These are phyloP conservation scores for Tolypocladium nubicola DNA, from an alignment of 2,329 filamentous ascomycete genomes.

Conservation along the genomic window DNA sequence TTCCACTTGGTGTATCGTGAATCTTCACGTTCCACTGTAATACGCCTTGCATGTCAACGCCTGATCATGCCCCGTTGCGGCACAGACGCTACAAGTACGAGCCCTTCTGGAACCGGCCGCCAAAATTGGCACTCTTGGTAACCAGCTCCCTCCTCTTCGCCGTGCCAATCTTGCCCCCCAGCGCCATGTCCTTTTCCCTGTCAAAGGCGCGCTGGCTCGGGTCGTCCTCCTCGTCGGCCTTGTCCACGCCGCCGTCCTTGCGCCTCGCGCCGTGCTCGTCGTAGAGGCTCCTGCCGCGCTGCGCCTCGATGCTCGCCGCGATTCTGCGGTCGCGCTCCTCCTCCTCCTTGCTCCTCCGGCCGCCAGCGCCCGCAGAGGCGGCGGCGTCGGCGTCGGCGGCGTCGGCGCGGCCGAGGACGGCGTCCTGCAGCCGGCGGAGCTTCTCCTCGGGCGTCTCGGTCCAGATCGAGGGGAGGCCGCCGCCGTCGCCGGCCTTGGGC, in stretches of 20 bases:
- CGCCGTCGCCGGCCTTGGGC: constrained; percentile 11
- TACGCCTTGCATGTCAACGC: neutral
- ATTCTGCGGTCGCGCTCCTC: constrained; percentile 41
- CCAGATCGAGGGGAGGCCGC: constrained; percentile 61
- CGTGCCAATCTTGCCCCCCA: constrained; percentile 60
- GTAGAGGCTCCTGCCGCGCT: constrained; percentile 47
- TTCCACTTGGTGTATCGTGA: neutral
- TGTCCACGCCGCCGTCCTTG: constrained; percentile 19
- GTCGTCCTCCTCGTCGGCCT: constrained; percentile 65
- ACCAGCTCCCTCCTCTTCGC: constrained; percentile 70
- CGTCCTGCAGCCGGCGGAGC: constrained; percentile 65
- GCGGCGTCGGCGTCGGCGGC: constrained; percentile 24
- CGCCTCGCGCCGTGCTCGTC: constrained; percentile 38
- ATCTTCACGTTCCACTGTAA: neutral
- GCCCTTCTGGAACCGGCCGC: constrained; percentile 72
- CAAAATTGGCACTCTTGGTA: constrained; percentile 70
- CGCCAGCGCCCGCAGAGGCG: constrained; percentile 19
- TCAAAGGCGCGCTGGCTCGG: constrained; percentile 85
- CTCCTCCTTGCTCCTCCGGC: constrained; percentile 42
- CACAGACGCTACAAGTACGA: constrained; percentile 38
- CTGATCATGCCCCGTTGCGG: neutral
- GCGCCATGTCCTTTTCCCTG: constrained; percentile 84
- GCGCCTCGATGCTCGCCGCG: constrained; percentile 38
- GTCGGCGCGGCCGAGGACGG: constrained; percentile 63
- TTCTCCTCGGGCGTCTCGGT: constrained; percentile 88